A percentile compares a stretch with the other conserved stretches of the same genome.
Evolutionary conservation across 129 eudicot genomes (phyloP).

Genomic region (Smallanthus sonchifolius): DNA sequence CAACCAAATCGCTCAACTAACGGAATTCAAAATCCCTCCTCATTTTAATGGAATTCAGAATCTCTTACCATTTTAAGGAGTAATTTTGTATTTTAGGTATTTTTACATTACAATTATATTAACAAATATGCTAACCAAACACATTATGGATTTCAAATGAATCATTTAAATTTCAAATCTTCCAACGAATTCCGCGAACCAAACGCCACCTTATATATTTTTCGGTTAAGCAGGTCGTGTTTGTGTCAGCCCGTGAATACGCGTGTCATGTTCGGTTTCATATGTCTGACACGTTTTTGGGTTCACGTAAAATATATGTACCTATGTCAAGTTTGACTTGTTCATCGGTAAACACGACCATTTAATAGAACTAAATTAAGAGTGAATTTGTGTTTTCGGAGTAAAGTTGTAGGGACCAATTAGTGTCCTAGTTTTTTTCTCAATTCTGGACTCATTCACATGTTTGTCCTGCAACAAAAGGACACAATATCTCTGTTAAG

Average conservation of each 20-base stretch:
- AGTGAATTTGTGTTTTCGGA: neutral
- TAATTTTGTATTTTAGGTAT: too few relatives aligned
- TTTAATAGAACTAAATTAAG: neutral
- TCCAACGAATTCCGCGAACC: too few relatives aligned
- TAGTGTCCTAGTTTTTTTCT: slow-evolving; percentile 21
- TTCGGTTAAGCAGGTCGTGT: neutral
- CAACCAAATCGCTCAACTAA: too few relatives aligned
- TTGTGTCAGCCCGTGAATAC: neutral
- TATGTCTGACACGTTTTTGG: neutral
- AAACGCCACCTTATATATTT: too few relatives aligned
- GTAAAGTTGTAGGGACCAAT: slow-evolving; percentile 21
- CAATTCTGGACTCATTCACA: slow-evolving; percentile 26
- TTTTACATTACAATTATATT: too few relatives aligned
- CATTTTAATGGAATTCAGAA: too few relatives aligned
- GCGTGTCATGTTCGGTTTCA: neutral
- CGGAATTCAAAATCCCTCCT: too few relatives aligned
- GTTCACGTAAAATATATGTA: neutral
- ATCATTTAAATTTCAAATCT: too few relatives aligned
- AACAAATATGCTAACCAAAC: too few relatives aligned
- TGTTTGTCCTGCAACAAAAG: slow-evolving; percentile 27
- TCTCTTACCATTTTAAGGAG: too few relatives aligned
- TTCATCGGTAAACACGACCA: neutral
- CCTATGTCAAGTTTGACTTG: neutral
- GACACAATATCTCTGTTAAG: slow-evolving; percentile 26
- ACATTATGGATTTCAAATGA: too few relatives aligned